Conservation (phyloP, 2,329 filamentous ascomycete species). For the Epichloe brachyelytri region DNA sequence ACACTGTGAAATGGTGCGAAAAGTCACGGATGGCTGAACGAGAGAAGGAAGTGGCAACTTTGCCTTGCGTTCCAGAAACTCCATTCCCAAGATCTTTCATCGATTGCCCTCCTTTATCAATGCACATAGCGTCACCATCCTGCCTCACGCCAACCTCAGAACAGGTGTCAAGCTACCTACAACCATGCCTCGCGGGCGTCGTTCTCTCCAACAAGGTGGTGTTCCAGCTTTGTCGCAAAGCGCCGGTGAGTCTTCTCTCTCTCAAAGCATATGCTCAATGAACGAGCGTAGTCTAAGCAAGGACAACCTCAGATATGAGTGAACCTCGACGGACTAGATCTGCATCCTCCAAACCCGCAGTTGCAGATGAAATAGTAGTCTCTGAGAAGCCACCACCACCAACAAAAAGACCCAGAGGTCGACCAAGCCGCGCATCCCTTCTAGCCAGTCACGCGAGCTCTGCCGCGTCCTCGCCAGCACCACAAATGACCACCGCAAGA, state of each 20-base stretch:
- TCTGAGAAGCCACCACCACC: constrained; percentile 1
- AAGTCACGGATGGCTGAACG: constrained; percentile 6
- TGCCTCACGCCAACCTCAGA: background rate
- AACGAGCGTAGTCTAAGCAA: background rate
- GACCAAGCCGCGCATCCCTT: constrained; percentile 11
- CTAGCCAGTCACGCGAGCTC: constrained; percentile 8
- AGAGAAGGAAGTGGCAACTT: constrained; percentile 13
- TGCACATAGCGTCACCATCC: background rate
- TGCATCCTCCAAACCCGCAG: background rate
- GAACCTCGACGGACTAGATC: constrained; percentile 1
- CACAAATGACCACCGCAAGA: background rate
- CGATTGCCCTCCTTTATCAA: background rate
- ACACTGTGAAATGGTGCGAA: constrained; percentile 18
- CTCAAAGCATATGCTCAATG: background rate
- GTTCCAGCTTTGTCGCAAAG: background rate
- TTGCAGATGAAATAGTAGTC: background rate
- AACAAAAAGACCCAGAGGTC: constrained; percentile 13
- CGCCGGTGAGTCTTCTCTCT: background rate
- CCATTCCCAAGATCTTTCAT: background rate
- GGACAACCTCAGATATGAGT: background rate
- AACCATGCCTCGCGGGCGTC: constrained; percentile 20
- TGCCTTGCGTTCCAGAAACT: constrained; percentile 2
- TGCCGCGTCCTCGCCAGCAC: constrained; percentile 4
- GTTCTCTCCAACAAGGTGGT: constrained; percentile 10
- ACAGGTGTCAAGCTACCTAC: background rate